phyloP scores from a whole-genome alignment of 179 eudicot genomes.

The Silene coronaria region DNA sequence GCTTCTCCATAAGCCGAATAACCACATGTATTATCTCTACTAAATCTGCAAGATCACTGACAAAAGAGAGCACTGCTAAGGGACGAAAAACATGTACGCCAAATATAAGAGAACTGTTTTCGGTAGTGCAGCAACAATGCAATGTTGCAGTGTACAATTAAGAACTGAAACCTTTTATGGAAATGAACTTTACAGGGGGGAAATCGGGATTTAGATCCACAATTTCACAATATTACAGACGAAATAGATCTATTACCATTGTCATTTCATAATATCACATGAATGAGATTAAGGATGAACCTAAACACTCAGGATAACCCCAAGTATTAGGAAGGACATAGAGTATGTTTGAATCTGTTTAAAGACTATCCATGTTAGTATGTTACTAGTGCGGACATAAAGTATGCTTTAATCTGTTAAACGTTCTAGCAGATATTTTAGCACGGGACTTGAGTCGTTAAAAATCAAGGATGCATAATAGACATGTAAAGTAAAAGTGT shows the following conservation, averaged over 20 bases:
- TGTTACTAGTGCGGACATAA: not conserved
- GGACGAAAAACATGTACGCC: conserved; percentile 16
- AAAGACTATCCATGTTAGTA: not conserved
- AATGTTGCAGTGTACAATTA: not conserved
- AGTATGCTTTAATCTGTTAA: not conserved
- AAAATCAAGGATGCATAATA: not conserved
- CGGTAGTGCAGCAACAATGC: not conserved
- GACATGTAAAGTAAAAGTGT: not conserved
- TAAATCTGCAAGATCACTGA: conserved; percentile 88
- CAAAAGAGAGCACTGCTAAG: conserved; percentile 20
- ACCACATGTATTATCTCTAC: conserved; percentile 71
- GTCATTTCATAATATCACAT: not conserved
- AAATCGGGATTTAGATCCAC: not conserved
- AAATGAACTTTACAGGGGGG: not conserved
- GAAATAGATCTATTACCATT: not conserved
- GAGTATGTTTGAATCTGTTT: not conserved
- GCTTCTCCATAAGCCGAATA: conserved; percentile 80
- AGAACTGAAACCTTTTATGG: not conserved
- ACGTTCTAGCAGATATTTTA: not conserved
- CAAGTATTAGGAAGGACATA: not conserved
- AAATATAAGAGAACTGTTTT: conserved; percentile 1
- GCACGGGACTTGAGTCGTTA: not conserved
- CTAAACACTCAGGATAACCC: not conserved
- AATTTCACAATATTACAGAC: not conserved
- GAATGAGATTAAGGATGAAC: not conserved